phyloP scores from a whole-genome alignment of 2,329 filamentous ascomycete genomes.

The Aspergillus sojae region DNA sequence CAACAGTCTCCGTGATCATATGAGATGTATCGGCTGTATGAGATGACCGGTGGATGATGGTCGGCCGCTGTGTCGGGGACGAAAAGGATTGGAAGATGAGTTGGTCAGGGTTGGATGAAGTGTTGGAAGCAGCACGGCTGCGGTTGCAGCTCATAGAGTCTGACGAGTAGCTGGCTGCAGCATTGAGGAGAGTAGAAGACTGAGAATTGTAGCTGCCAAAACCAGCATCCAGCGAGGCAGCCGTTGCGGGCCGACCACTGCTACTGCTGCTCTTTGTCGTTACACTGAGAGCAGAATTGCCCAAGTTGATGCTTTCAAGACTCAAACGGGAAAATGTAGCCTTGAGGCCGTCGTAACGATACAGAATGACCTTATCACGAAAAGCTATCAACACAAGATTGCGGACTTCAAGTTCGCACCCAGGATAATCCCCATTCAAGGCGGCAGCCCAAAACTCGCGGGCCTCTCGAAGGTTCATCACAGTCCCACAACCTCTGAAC shows the following conservation, averaged over 20 bases:
- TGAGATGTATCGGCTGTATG: constrained; percentile 51
- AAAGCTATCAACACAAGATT: constrained; percentile 85
- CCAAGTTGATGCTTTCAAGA: constrained; percentile 71
- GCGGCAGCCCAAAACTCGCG: constrained; percentile 88
- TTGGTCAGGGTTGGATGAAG: constrained; percentile 58
- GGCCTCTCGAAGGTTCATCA: constrained; percentile 77
- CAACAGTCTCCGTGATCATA: constrained; percentile 92
- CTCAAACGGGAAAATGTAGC: constrained; percentile 86
- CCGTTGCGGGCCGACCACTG: constrained; percentile 68
- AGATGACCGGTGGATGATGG: constrained; percentile 35
- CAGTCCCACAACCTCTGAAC: constrained; percentile 78
- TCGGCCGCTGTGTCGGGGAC: constrained; percentile 39
- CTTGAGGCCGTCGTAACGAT: constrained; percentile 85
- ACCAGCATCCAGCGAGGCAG: constrained; percentile 72
- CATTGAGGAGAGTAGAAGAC: constrained; percentile 76
- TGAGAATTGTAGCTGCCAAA: constrained; percentile 80
- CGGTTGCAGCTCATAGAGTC: constrained; percentile 60
- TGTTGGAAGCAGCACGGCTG: constrained; percentile 83
- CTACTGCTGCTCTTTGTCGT: constrained; percentile 48
- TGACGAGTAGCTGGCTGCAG: constrained; percentile 57
- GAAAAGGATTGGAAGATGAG: constrained; percentile 47
- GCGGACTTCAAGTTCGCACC: constrained; percentile 77
- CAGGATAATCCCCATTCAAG: constrained; percentile 50
- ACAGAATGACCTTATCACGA: constrained; percentile 84
- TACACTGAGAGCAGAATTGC: constrained; percentile 46